Percentiles rank a stretch among this genome's conserved stretches.
Conservation (phyloP, 139 green algal genomes). For the Parachlorella kessleri region DNA sequence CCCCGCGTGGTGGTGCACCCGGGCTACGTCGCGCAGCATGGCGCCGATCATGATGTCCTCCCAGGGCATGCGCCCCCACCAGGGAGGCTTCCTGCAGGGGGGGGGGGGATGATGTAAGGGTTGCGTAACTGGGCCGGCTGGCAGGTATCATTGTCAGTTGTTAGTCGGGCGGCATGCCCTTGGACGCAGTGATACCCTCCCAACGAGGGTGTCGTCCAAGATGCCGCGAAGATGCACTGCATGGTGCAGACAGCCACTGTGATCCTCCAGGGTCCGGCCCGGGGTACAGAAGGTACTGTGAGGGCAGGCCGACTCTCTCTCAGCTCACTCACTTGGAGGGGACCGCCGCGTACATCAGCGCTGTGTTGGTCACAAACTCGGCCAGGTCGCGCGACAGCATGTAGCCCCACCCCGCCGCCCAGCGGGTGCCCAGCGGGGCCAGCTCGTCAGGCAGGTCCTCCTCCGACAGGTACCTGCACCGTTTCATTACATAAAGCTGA, state of each 20-base stretch:
- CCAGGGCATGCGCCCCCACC: slow-evolving; percentile 61
- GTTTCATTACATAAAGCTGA: background rate
- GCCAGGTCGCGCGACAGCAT: slow-evolving; percentile 57
- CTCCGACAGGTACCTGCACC: slow-evolving; percentile 21
- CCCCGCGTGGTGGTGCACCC: slow-evolving; percentile 35
- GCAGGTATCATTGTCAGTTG: too few species aligned
- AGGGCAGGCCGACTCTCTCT: too few species aligned
- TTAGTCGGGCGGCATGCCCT: too few species aligned
- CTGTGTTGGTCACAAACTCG: slow-evolving; percentile 5
- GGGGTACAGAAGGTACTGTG: too few species aligned
- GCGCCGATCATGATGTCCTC: slow-evolving; percentile 60
- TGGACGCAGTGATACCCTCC: too few species aligned
- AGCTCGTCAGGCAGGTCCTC: slow-evolving; percentile 13
- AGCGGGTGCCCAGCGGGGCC: slow-evolving; percentile 21
- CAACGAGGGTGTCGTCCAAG: too few species aligned
- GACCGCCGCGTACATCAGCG: slow-evolving; percentile 1
- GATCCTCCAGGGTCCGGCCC: too few species aligned
- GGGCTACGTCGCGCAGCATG: background rate
- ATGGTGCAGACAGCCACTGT: too few species aligned
- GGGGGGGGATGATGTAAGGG: too few species aligned
- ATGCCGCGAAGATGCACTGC: too few species aligned
- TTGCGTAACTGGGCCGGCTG: too few species aligned
- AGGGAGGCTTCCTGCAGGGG: slow-evolving; percentile 28
- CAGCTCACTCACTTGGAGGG: slow-evolving; percentile 1
- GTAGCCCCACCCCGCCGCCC: slow-evolving; percentile 62